phyloP scores from a whole-genome alignment of 2,329 filamentous ascomycete genomes.

The Penicillium janthinellum region DNA sequence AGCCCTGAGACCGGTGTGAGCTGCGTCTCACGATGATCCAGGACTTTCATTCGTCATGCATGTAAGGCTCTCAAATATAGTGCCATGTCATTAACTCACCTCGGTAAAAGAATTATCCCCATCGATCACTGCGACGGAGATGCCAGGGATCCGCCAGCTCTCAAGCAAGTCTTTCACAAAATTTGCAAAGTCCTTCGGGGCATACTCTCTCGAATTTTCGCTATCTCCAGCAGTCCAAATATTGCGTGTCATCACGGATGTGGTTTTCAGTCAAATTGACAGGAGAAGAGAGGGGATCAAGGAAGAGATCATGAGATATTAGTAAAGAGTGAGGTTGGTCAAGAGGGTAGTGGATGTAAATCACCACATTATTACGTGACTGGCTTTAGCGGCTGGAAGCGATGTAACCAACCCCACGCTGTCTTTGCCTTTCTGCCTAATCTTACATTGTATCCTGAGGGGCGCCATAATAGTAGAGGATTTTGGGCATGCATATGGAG shows the following conservation, averaged over 20 bases:
- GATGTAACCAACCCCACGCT: no score
- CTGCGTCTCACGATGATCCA: neutral
- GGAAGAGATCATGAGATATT: no score
- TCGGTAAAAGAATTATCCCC: conserved; percentile 10
- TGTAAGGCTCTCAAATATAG: neutral
- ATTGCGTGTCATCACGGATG: neutral
- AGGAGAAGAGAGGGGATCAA: no score
- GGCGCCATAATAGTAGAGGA: no score
- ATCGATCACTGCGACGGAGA: conserved; percentile 16
- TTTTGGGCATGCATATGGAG: no score
- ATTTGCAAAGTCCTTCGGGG: neutral
- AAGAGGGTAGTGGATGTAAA: no score
- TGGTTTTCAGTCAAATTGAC: no score
- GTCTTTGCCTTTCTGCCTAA: no score
- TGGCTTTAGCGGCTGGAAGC: no score
- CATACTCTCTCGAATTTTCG: neutral
- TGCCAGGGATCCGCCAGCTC: conserved; percentile 10
- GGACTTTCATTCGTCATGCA: neutral
- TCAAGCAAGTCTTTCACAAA: conserved; percentile 1
- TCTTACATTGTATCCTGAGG: no score
- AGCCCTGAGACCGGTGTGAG: conserved; percentile 34
- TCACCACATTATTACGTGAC: no score
- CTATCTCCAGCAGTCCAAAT: neutral
- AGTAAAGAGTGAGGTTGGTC: no score
- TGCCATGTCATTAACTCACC: conserved; percentile 1